Evolutionary conservation across 176 grass and related monocot species (phyloP), one percentile per base, ranked within the genome.

Genomic region (Musa schizocarpa): DNA sequence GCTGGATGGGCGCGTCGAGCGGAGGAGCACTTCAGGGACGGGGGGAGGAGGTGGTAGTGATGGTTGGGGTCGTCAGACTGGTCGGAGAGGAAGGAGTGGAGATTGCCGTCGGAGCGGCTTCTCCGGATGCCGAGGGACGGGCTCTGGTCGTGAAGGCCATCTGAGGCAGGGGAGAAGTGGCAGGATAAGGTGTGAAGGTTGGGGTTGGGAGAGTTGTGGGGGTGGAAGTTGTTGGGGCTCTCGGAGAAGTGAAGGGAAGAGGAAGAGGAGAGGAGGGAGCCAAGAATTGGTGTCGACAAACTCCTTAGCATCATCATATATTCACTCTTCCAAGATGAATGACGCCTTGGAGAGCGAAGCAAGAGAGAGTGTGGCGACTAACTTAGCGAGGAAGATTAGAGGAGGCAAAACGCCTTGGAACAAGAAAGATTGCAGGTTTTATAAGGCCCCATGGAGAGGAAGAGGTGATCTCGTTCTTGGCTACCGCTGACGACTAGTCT

Each of bases 201-300:
- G 11, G 69, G 8, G 54, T 21, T 58, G 22, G 14, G 50, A 19
- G 78, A 26, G 55, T 9, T 14, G 52, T 51, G 74, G 85, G 82
- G 85, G 83, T 77, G 54, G 21, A 65, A 64, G 9, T 53, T 59
- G 19, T 52, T 54, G 9, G 88, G 85, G 6, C 88, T 84, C 0
- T 89, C 89, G 11, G 70, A 19, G 52, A 82, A 78, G 79, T 84
- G 79, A 57, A 88, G 63, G 11, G 89, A 85, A 2, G 90, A 81
- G 69, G 90, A 65, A 11, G 82, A 64, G 0, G 80, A 22, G 84
- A 69, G 82, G 58, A 96, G 89, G 56, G 92, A 82, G 9, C 86
- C 86, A 13, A 89, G 84, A 6, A 87, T 51, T 74, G 92, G 86
- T 69, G 92, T 96, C 14, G 89, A 96, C 16, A 86, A 26, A 65